Evolutionary conservation across 345 rosid species (phyloP).

Genomic region (Murraya koenigii): DNA sequence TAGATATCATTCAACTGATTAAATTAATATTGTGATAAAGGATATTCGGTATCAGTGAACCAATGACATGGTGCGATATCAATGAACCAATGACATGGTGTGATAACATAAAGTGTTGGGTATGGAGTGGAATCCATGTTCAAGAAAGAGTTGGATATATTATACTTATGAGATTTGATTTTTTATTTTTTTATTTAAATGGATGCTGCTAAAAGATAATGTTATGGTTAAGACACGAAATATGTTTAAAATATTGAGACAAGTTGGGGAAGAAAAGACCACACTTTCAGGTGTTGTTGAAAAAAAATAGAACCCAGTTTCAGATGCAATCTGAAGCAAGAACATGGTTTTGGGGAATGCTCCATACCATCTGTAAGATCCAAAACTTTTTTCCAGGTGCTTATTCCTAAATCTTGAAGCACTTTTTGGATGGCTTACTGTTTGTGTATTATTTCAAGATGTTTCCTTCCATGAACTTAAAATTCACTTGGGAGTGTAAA

Average conservation of each 20-base stretch:
- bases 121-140: slow-evolving; percentile 13
- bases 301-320: slow-evolving; percentile 2
- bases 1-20: not conserved
- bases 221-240: not conserved
- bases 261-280: slow-evolving; percentile 1
- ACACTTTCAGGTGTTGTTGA: not conserved
- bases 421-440: not conserved
- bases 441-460: too few relatives aligned
- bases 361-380: not conserved
- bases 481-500: not conserved
- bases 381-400: not conserved
- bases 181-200: too few relatives aligned
- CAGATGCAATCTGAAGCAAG: not conserved
- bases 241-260: not conserved
- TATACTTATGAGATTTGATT: not conserved
- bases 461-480: too few relatives aligned
- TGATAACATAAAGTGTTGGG: not conserved
- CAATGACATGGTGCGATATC: not conserved
- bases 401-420: not conserved
- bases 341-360: not conserved
- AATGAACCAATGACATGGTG: not conserved
- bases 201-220: not conserved
- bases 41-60: not conserved
- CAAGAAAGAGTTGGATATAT: not conserved
- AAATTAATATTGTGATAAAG: not conserved